phyloP scores from a whole-genome alignment of 805 yeast species.

The Danielia reshetovae region DNA sequence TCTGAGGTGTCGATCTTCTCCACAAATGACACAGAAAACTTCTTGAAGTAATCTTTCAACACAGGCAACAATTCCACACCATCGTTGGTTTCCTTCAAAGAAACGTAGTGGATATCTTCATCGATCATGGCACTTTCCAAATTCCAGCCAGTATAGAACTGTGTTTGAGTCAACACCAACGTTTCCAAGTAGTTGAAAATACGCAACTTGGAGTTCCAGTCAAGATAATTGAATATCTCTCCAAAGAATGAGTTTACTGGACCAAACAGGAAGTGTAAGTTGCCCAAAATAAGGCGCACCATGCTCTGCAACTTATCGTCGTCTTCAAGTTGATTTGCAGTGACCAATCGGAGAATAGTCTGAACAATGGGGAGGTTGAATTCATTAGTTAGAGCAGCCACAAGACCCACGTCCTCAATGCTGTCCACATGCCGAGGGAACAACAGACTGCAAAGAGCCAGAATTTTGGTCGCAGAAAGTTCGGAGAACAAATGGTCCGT shows the following conservation, averaged over 20 bases:
- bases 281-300: constrained; percentile 14
- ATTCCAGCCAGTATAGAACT: constrained; percentile 6
- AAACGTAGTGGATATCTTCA: constrained; percentile 1
- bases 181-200: constrained; percentile 27
- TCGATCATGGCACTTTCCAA: constrained; percentile 2
- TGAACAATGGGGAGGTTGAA: constrained; percentile 43
- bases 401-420: constrained; percentile 15
- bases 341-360: constrained; percentile 28
- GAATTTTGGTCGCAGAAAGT: constrained; percentile 15
- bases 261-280: constrained; percentile 25
- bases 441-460: constrained; percentile 17
- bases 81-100: constrained; percentile 1
- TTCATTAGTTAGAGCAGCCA: constrained; percentile 21
- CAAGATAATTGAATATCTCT: constrained; percentile 32
- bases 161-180: constrained; percentile 20
- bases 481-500: constrained; percentile 19
- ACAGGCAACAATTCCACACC: constrained; percentile 30
- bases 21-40: constrained; percentile 37
- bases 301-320: constrained; percentile 10
- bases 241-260: constrained; percentile 35
- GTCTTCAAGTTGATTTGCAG: constrained; percentile 19
- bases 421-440: constrained; percentile 5
- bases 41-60: constrained; percentile 43
- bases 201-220: constrained; percentile 24
- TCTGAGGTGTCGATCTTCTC: constrained; percentile 19